phyloP scores from a whole-genome alignment of 805 yeast species.

The Starmerella sp. region DNA sequence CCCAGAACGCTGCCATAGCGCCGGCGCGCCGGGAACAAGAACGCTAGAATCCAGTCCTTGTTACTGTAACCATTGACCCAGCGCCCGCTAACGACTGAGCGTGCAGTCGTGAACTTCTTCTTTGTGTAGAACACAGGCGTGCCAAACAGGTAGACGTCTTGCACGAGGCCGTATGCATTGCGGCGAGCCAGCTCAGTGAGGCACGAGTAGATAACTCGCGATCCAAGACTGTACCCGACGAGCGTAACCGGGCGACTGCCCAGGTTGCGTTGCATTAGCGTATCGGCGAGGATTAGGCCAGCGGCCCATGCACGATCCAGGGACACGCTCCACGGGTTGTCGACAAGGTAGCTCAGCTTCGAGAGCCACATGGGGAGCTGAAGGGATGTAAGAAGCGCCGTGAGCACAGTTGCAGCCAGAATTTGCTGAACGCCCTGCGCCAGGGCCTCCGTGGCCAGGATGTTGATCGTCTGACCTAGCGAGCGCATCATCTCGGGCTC shows the following conservation, averaged over 20 bases:
- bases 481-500: constrained; percentile 96
- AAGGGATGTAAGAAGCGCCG: constrained; percentile 83
- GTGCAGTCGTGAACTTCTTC: constrained; percentile 66
- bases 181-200: constrained; percentile 70
- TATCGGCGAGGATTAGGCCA: constrained; percentile 82
- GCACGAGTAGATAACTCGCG: constrained; percentile 85
- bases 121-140: constrained; percentile 70
- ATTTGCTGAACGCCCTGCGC: constrained; percentile 92
- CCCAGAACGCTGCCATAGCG: constrained; percentile 90
- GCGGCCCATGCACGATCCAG: constrained; percentile 96
- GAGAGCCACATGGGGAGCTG: constrained; percentile 88
- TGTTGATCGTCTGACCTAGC: constrained; percentile 91
- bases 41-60: constrained; percentile 94
- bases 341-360: constrained; percentile 76
- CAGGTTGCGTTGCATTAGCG: constrained; percentile 70
- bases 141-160: constrained; percentile 79
- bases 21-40: constrained; percentile 88
- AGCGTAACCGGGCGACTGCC: constrained; percentile 88
- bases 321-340: constrained; percentile 97
- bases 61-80: constrained; percentile 84
- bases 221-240: constrained; percentile 88
- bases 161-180: constrained; percentile 80
- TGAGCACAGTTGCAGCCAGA: constrained; percentile 77
- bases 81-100: constrained; percentile 79
- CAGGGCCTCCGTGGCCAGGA: constrained; percentile 85